Percentiles rank a stretch among this genome's conserved stretches.
Conservation (phyloP, 2,329 filamentous ascomycete genomes). For the Penicillium sp. region DNA sequence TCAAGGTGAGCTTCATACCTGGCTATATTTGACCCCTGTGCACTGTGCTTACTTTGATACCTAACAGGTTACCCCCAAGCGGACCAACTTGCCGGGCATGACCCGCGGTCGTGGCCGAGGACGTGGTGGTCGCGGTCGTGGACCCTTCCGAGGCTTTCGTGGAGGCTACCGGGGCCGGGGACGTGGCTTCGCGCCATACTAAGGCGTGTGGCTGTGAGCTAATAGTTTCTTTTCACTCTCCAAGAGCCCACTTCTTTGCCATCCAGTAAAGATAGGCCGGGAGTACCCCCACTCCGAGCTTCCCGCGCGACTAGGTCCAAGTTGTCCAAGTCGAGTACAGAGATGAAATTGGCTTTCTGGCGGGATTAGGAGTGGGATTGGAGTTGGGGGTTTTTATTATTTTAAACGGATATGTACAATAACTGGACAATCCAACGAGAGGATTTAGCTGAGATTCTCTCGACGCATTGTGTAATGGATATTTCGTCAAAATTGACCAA, state of each 20-base stretch:
- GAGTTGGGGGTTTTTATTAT: neutral
- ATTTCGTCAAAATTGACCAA: neutral
- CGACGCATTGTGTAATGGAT: neutral
- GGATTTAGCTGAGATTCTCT: neutral
- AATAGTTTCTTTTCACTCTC: neutral
- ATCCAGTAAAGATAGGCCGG: neutral
- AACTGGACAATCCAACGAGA: neutral
- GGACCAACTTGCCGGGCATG: slow-evolving; percentile 96
- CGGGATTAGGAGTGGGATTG: neutral
- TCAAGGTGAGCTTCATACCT: slow-evolving; percentile 68
- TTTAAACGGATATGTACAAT: slow-evolving; percentile 1
- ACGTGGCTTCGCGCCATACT: slow-evolving; percentile 50
- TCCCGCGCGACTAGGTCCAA: neutral
- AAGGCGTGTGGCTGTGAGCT: slow-evolving; percentile 14
- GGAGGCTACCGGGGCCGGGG: slow-evolving; percentile 43
- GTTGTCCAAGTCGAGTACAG: neutral
- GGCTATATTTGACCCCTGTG: neutral
- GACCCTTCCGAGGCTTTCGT: slow-evolving; percentile 57
- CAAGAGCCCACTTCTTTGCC: neutral
- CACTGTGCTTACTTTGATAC: neutral
- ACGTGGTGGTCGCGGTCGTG: slow-evolving; percentile 54
- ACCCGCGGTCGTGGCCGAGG: slow-evolving; percentile 71
- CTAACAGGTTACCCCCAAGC: slow-evolving; percentile 78
- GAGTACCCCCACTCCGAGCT: neutral
- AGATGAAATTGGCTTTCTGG: neutral